These are phyloP conservation scores for Verticillium albo-atrum DNA, from an alignment of 2,329 filamentous ascomycete genomes.

Conservation along the genomic window DNA sequence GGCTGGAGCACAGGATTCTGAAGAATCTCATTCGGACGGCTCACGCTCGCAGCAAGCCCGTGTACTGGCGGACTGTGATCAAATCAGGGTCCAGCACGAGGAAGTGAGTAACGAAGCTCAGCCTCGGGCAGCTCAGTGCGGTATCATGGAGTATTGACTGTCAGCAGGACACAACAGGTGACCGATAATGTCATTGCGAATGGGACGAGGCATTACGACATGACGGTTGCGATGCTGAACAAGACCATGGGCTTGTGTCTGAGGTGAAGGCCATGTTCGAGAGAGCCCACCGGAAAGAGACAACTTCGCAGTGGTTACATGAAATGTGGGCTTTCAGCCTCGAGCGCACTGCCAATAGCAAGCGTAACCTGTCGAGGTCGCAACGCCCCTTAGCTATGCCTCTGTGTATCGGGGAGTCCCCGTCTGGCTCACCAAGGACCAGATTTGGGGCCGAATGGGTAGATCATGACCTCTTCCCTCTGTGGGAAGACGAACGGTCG, in stretches of 20 bases:
- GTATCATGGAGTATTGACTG: not conserved
- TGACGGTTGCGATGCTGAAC: constrained; percentile 69
- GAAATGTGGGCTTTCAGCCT: too few species aligned
- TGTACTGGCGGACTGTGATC: constrained; percentile 15
- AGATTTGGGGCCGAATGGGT: not conserved
- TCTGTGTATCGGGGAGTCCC: too few species aligned
- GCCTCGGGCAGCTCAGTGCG: not conserved
- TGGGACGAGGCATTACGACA: constrained; percentile 59
- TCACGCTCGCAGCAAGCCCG: constrained; percentile 27
- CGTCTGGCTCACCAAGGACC: too few species aligned
- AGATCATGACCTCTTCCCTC: not conserved
- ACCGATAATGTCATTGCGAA: constrained; percentile 15
- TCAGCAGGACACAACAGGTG: not conserved
- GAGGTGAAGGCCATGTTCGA: constrained; percentile 29
- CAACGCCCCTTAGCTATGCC: not conserved
- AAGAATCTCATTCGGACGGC: constrained; percentile 60
- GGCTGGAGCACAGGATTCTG: constrained; percentile 68
- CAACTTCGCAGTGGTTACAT: too few species aligned
- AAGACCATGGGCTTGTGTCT: constrained; percentile 66
- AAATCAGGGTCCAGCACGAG: not conserved
- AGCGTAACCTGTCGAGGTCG: not conserved
- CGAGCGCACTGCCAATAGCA: not conserved
- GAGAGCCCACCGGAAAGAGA: not conserved
- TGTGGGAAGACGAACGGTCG: not conserved
- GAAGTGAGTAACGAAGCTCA: constrained; percentile 10